Conservation (phyloP, 768 basidiomycete species). For the Calocybe gangraenosa region DNA sequence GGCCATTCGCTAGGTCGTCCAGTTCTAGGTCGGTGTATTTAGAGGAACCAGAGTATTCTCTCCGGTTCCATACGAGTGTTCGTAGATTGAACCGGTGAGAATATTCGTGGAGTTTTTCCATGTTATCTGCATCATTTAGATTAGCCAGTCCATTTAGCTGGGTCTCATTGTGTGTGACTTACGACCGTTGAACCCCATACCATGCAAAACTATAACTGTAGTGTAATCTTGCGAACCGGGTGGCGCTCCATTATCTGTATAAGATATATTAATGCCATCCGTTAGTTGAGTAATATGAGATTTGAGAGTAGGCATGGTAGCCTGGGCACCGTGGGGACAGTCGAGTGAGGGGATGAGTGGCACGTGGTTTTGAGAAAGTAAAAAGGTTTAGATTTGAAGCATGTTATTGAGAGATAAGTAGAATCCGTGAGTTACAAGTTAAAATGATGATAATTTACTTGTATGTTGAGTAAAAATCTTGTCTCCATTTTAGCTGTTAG, state of each 20-base stretch:
- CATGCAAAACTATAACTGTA: conserved; percentile 31
- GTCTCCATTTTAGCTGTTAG: conserved; percentile 1
- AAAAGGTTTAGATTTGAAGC: background rate
- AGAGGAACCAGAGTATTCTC: conserved; percentile 31
- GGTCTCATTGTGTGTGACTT: conserved; percentile 9
- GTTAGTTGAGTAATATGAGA: conserved; percentile 7
- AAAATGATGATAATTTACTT: too few relatives aligned
- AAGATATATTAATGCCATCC: conserved; percentile 24
- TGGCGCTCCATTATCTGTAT: conserved; percentile 30
- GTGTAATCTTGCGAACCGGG: conserved; percentile 26
- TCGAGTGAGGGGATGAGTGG: too few relatives aligned
- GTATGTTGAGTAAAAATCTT: background rate
- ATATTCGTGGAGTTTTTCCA: conserved; percentile 17
- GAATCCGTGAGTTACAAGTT: too few relatives aligned
- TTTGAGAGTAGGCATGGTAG: background rate
- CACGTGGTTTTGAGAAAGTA: too few relatives aligned
- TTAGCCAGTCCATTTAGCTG: background rate
- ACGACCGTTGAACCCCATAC: conserved; percentile 29
- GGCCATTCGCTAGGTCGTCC: conserved; percentile 22
- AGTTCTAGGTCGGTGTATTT: conserved; percentile 29
- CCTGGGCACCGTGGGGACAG: too few relatives aligned
- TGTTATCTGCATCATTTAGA: conserved; percentile 10
- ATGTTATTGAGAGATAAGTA: background rate
- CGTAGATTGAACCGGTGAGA: conserved; percentile 23
- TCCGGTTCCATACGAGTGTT: conserved; percentile 25